phyloP scores from a whole-genome alignment of 805 yeast species.

The Candida coquimbonensis region DNA sequence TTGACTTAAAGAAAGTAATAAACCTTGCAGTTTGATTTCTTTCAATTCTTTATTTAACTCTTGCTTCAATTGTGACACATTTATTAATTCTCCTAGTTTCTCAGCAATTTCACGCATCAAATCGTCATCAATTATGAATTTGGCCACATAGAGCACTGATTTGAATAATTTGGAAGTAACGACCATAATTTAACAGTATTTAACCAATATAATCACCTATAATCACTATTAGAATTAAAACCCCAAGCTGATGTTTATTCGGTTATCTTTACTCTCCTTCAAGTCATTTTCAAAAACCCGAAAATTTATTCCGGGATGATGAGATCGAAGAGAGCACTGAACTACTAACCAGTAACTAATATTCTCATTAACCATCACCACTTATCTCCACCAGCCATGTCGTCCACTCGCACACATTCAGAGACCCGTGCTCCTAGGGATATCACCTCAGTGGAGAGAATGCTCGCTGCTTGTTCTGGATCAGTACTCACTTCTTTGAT shows the following conservation, averaged over 20 bases:
- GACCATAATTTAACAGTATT: too few species aligned
- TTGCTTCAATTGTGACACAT: too few species aligned
- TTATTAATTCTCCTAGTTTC: not conserved
- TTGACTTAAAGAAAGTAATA: not conserved
- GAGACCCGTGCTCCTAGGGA: conserved; percentile 13
- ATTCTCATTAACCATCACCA: too few species aligned
- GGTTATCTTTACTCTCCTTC: not conserved
- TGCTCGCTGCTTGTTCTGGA: conserved; percentile 76
- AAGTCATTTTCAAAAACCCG: too few species aligned
- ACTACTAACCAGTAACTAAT: too few species aligned
- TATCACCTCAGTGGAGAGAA: conserved; percentile 50
- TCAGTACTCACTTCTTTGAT: conserved; percentile 65
- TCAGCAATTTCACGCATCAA: not conserved
- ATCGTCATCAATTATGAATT: conserved; percentile 3
- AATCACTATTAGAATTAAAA: too few species aligned
- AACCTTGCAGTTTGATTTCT: not conserved
- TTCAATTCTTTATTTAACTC: not conserved
- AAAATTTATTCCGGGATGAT: too few species aligned
- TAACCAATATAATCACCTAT: too few species aligned
- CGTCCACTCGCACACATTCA: too few species aligned
- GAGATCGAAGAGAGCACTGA: too few species aligned
- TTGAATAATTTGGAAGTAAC: not conserved
- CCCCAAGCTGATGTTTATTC: too few species aligned
- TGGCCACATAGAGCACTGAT: conserved; percentile 1
- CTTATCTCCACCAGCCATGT: too few species aligned